These are phyloP conservation scores for Beauveria asiatica DNA, from an alignment of 2,329 filamentous ascomycete genomes.

Conservation along the genomic window DNA sequence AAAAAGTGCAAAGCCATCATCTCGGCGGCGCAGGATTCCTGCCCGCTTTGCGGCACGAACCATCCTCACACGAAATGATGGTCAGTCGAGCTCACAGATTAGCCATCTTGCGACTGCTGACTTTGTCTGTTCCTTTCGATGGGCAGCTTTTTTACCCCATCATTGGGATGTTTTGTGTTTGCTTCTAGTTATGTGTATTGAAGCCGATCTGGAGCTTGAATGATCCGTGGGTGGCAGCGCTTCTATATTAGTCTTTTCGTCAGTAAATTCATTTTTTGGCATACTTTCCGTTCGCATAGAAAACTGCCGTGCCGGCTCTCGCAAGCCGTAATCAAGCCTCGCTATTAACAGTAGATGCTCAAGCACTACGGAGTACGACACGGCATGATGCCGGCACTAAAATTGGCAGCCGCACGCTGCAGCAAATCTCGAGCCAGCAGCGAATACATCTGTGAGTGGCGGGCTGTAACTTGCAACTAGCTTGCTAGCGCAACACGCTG, in stretches of 20 bases:
- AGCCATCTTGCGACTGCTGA: not conserved
- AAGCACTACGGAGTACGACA: not conserved
- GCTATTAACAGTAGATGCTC: no score
- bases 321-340: not conserved
- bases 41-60: conserved; percentile 6
- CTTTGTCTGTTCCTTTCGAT: not conserved
- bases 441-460: not conserved
- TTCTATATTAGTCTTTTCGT: not conserved
- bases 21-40: conserved; percentile 7
- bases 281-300: not conserved
- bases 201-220: not conserved
- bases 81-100: not conserved
- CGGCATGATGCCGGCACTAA: not conserved
- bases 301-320: not conserved
- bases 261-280: not conserved
- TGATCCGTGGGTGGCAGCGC: not conserved
- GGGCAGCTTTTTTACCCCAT: not conserved
- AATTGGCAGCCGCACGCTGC: no score
- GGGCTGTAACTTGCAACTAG: not conserved
- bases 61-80: conserved; percentile 1
- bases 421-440: not conserved
- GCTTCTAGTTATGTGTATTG: not conserved
- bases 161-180: not conserved
- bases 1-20: conserved; percentile 9
- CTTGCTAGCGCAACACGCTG: no score